Base-by-base conservation (phyloP, 2,329 filamentous ascomycete genomes). In the Harringtonia lauricola region DNA sequence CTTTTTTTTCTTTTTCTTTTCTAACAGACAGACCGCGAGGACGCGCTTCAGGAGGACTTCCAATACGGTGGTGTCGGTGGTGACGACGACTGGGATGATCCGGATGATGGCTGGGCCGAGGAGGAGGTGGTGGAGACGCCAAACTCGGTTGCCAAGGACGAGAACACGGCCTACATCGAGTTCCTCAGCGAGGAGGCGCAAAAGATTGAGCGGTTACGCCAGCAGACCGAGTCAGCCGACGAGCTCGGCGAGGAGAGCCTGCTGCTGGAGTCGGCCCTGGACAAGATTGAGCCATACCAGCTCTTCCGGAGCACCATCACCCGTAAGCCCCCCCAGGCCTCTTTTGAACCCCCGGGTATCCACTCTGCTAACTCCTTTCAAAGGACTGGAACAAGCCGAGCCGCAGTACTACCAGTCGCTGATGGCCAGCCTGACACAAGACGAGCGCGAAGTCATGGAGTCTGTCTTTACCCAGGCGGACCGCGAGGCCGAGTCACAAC, bases 131-230 rank as follows among this genome's bases (percentile, higher is more conserved):
- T 78, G 38, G 74, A 74, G 22, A 76, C 77, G 24, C 85, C 86
- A 50, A 76, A 76, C 43, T 7, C 13, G 3, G 19, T n/a, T n/a
- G 40, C 24, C 55, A 85, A 88, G 57, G 90, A 95, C 55, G 90
- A 96, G 64, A 92, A 86, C 60, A 83, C 85, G 21, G 87, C 90
- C 7, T 98, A 98, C 60, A 76, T 98, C 38, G 89, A 96, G 53
- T 98, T 98, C 68, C 66, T 98, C 24, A 94, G 90, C 54, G 85
- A 94, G 60, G 90, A 96, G 70, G 87, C 88, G 13, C 81, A 87
- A 55, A 94, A 92, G 60, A 90, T 92, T 61, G 80, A 82, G 50
- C 75, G 80, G 17, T 72, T 82, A 24, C 71, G 75, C 28, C 61
- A 63, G 17, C 74, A 76, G 15, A 79, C 81, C 22, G 76, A 82